Conservation (phyloP, 2,329 filamentous ascomycete species). For the Penicillium sp. region DNA sequence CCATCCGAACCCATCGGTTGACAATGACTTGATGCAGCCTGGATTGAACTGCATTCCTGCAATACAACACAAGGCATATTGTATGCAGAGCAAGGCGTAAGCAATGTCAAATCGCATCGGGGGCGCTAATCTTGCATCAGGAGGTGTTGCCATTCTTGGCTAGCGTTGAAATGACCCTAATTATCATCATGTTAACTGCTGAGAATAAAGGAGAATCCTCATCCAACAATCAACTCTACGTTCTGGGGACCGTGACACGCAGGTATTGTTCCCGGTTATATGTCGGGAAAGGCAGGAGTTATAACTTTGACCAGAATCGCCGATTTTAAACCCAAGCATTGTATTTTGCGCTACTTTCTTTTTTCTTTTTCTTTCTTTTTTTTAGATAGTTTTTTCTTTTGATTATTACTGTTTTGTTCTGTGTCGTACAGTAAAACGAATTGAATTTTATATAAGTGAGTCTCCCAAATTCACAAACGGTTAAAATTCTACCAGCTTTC, state of each 20-base stretch:
- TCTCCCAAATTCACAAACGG: neutral
- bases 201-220: neutral
- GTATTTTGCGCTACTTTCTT: no score
- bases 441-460: neutral
- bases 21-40: neutral
- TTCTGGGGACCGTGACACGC: no score
- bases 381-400: neutral
- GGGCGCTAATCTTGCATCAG: neutral
- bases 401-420: no score
- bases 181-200: neutral
- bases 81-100: neutral
- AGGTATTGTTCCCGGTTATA: neutral
- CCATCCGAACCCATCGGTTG: neutral
- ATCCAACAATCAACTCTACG: no score
- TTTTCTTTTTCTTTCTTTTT: no score
- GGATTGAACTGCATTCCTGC: neutral
- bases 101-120: neutral
- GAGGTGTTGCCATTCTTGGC: neutral
- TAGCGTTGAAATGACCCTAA: neutral
- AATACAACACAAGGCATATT: neutral
- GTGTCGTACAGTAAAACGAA: neutral
- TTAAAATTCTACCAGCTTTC: neutral
- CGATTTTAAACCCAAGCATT: neutral
- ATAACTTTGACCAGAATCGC: neutral
- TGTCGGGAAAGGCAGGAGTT: neutral